phyloP scores from a whole-genome alignment of 1,284 basidiomycete species.

The Fomitopsis palustris region DNA sequence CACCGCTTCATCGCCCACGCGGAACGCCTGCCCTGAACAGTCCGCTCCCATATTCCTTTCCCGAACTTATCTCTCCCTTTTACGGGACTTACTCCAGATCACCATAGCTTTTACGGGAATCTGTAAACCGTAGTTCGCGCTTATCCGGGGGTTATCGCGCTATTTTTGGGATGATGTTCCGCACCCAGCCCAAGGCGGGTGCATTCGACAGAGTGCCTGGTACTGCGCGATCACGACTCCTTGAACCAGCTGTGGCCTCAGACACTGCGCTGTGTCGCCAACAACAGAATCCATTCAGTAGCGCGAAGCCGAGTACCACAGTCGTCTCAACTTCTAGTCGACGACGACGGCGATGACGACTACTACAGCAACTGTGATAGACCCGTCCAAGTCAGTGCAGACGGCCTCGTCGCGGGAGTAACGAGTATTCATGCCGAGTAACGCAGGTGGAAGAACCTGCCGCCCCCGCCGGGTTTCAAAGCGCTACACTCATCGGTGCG shows the following conservation, averaged over 20 bases:
- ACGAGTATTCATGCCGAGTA: slow-evolving; percentile 2
- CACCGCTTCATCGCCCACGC: slow-evolving; percentile 21
- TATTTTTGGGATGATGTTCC: not conserved
- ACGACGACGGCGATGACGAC: not conserved
- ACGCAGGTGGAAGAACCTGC: slow-evolving; percentile 14
- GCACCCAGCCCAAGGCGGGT: not conserved
- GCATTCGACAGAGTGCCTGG: not conserved
- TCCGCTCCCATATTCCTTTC: slow-evolving; percentile 2
- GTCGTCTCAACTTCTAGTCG: not conserved
- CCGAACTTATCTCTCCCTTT: not conserved
- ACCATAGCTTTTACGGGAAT: too few species aligned
- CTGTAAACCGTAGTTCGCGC: not conserved
- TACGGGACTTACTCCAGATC: not conserved
- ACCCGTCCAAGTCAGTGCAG: slow-evolving; percentile 6
- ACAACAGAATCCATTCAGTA: not conserved
- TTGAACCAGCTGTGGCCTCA: not conserved
- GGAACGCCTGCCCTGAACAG: slow-evolving; percentile 25
- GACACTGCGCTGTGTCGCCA: not conserved
- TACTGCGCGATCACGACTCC: not conserved
- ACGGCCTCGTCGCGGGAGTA: slow-evolving; percentile 2
- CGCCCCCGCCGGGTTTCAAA: slow-evolving; percentile 11
- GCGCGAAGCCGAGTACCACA: not conserved
- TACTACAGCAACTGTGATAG: slow-evolving; percentile 8
- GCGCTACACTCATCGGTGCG: slow-evolving; percentile 4
- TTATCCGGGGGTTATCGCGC: not conserved